phyloP scores from a whole-genome alignment of 306 rosid species.

The Gynostemma pentaphyllum region DNA sequence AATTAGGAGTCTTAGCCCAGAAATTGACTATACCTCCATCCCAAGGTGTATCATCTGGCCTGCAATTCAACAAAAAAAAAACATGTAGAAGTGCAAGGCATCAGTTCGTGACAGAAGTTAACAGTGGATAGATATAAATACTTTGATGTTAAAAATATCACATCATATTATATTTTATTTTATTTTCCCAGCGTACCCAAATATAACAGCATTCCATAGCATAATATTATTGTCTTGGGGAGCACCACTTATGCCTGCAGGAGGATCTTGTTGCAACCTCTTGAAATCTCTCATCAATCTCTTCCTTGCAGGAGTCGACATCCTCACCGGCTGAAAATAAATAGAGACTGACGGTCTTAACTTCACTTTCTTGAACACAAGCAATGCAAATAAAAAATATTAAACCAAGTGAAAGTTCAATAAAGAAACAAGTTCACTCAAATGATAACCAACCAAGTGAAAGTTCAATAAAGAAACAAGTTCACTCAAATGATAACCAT shows the following conservation, averaged over 20 bases:
- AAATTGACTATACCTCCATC: slow-evolving; percentile 71
- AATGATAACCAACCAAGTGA: background rate
- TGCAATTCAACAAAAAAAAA: slow-evolving; percentile 28
- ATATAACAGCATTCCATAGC: slow-evolving; percentile 98
- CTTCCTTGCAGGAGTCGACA: slow-evolving; percentile 91
- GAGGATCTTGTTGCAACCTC: slow-evolving; percentile 91
- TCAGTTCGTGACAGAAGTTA: background rate
- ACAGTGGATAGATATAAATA: background rate
- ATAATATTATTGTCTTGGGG: slow-evolving; percentile 89
- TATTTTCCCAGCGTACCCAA: slow-evolving; percentile 51
- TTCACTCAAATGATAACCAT: background rate
- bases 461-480: background rate
- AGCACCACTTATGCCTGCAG: slow-evolving; percentile 94
- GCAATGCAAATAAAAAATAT: background rate
- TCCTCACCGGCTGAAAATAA: slow-evolving; percentile 52
- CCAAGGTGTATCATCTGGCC: slow-evolving; percentile 98
- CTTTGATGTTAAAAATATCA: background rate
- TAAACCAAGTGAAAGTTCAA: background rate
- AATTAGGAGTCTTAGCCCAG: background rate
- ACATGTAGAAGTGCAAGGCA: slow-evolving; percentile 9
- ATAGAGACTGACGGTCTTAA: slow-evolving; percentile 14
- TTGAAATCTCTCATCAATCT: slow-evolving; percentile 92
- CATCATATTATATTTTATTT: too few relatives aligned
- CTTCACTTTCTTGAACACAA: background rate
- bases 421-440: background rate